Base-by-base conservation (phyloP, 257 asterid genomes). In the Solanum rostratum region DNA sequence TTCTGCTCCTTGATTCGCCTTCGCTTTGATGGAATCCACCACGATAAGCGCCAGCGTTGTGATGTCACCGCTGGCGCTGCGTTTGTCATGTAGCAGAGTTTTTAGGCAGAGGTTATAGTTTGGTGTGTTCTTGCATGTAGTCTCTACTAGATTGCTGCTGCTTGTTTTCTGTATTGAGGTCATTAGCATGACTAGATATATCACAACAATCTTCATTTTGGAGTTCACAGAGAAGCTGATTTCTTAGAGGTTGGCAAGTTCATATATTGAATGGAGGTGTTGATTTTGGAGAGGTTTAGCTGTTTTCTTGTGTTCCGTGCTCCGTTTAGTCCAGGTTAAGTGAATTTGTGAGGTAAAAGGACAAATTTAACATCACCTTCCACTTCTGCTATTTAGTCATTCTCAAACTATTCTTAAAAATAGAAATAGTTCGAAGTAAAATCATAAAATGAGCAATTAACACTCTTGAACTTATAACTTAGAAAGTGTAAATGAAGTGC, bases 51-150 rank as follows among this genome's bases (percentile, higher is more conserved):
- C 85, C 37, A 88, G 83, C 19, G 68, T 85, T 1, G 84, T 68
- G 12, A 85, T 30, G 60, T 83, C 85, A 0, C 91, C 84, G 76
- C 81, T 18, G 85, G 87, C 63, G 90, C 89, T 88, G 65, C 39
- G 15, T 1, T 90, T 89, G 52, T 69, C 69, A 13, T 83, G 87
- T n/a, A 20, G 63, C 84, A 90, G 87, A 53, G 85, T 90, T 86
- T 88, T 41, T 85, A 90, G 6, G 90, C 97, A 91, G 52, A 94
- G 97, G 2, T 86, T 71, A 87, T 91, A 94, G 82, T 92, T 87
- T 19, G 93, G 92, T 71, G 95, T 92, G 87, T 81, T 85, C 55
- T 16, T 85, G 87, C 97, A 94, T 7, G 95, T 87, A 45, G 65
- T 78, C 70, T 91, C 91, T 11, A 92, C 80, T 81, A 90, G 87